A percentile compares a stretch with the other conserved stretches of the same genome.
Evolutionary conservation across 2,329 filamentous ascomycete species (phyloP).

Genomic region (Sporothrix phasma): DNA sequence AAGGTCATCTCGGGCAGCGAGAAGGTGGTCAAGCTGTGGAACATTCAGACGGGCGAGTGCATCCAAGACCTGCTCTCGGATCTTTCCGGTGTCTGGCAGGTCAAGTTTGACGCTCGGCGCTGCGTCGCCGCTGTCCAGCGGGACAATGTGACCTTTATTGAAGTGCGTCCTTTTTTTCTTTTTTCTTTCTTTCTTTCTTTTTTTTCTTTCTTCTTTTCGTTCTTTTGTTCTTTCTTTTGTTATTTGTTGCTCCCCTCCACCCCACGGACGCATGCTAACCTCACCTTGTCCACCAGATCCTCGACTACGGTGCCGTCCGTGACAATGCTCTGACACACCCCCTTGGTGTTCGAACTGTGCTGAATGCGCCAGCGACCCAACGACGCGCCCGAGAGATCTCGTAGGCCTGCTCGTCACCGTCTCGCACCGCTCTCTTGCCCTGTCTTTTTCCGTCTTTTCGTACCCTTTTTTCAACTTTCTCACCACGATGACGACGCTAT

Average conservation of each 20-base stretch:
- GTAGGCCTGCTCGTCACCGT: conserved; percentile 15
- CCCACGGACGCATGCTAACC: conserved; percentile 17
- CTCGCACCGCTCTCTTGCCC: background rate
- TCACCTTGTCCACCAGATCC: conserved; percentile 65
- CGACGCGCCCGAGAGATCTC: conserved; percentile 39
- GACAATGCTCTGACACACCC: conserved; percentile 72
- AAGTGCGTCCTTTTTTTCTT: conserved; percentile 50
- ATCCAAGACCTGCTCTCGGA: conserved; percentile 88
- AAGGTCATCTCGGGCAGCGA: conserved; percentile 97
- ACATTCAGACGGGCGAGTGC: conserved; percentile 83
- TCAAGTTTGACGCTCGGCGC: conserved; percentile 89
- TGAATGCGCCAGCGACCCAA: conserved; percentile 47
- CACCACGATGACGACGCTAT: background rate
- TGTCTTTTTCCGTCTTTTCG: background rate
- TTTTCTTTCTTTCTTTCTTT: conserved; percentile 1
- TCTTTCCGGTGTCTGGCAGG: conserved; percentile 96
- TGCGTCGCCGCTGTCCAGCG: conserved; percentile 96
- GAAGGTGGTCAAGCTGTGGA: conserved; percentile 97
- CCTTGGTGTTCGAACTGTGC: conserved; percentile 67
- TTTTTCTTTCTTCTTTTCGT: background rate
- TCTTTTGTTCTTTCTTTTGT: background rate
- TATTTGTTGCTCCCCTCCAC: background rate
- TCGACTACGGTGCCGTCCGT: conserved; percentile 90
- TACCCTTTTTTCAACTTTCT: background rate
- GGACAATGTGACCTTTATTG: conserved; percentile 85